Evolutionary conservation across 257 asterid genomes (phyloP).

Genomic region (Echites panduratus): DNA sequence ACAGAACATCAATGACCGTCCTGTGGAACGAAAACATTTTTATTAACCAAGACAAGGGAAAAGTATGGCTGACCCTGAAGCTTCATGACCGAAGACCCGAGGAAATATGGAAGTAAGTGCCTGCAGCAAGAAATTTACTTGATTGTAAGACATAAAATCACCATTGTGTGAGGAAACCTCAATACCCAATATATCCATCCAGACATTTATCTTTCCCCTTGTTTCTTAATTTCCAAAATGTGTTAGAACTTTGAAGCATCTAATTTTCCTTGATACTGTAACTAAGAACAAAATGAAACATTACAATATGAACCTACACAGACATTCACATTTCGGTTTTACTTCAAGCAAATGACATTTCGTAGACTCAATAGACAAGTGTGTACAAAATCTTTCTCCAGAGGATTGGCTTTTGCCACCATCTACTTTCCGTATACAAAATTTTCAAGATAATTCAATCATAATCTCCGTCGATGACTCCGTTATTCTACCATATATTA

Average conservation of each 20-base stretch:
- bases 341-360: background rate
- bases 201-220: background rate
- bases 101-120: conserved; percentile 65
- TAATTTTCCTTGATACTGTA: background rate
- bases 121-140: conserved; percentile 31
- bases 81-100: conserved; percentile 95
- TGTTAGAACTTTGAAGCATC: background rate
- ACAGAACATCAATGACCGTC: background rate
- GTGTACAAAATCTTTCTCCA: background rate
- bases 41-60: conserved; percentile 14
- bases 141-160: background rate
- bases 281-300: background rate
- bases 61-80: conserved; percentile 67
- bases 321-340: too few species aligned
- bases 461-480: background rate
- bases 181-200: background rate
- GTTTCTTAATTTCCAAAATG: background rate
- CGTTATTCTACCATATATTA: background rate
- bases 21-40: background rate
- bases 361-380: background rate
- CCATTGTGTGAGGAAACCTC: background rate
- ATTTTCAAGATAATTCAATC: background rate
- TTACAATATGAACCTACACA: background rate
- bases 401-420: background rate
- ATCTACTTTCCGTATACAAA: background rate